phyloP scores from a whole-genome alignment of 495 filamentous ascomycete species.

The Tuber indicum region DNA sequence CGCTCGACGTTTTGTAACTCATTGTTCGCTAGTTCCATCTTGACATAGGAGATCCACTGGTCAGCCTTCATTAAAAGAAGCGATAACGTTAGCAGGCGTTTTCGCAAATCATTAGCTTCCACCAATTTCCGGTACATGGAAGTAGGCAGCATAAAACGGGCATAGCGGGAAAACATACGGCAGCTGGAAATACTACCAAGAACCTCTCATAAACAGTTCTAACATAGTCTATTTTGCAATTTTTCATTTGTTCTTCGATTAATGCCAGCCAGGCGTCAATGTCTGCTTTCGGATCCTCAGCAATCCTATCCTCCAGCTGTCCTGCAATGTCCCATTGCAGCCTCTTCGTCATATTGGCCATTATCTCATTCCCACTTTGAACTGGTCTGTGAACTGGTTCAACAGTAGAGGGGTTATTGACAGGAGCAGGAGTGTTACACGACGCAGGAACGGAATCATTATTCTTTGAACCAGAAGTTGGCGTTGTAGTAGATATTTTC shows the following conservation, averaged over 20 bases:
- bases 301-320: slow-evolving; percentile 80
- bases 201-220: slow-evolving; percentile 78
- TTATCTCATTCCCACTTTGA: slow-evolving; percentile 20
- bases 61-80: slow-evolving; percentile 60
- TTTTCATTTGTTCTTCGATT: slow-evolving; percentile 75
- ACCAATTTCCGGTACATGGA: slow-evolving; percentile 20
- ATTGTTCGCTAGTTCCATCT: slow-evolving; percentile 79
- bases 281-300: slow-evolving; percentile 85
- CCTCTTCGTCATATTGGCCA: slow-evolving; percentile 46
- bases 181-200: slow-evolving; percentile 75
- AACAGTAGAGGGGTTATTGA: slow-evolving; percentile 22
- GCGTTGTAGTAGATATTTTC: slow-evolving; percentile 31
- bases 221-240: slow-evolving; percentile 72
- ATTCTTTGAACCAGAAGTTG: slow-evolving; percentile 30
- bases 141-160: slow-evolving; percentile 5
- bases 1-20: slow-evolving; percentile 68
- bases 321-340: slow-evolving; percentile 72
- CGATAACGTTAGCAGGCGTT: slow-evolving; percentile 5
- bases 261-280: slow-evolving; percentile 80
- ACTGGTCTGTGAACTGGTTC: slow-evolving; percentile 31
- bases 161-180: slow-evolving; percentile 57
- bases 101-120: slow-evolving; percentile 15
- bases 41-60: slow-evolving; percentile 75
- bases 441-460: slow-evolving; percentile 37
- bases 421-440: slow-evolving; percentile 22